Base-by-base conservation (phyloP, 495 filamentous ascomycete genomes). In the Tuber borchii region DNA sequence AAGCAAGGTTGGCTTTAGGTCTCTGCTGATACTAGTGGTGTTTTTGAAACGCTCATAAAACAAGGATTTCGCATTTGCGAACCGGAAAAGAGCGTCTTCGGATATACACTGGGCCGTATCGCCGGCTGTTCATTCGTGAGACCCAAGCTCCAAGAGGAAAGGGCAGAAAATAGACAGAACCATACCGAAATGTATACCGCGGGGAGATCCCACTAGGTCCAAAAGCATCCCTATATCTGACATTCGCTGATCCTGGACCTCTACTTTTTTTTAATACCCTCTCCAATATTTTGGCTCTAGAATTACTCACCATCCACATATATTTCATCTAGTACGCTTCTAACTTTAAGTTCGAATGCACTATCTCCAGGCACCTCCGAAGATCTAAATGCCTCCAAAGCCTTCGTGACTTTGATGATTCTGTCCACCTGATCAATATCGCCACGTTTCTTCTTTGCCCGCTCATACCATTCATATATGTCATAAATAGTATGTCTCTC, bases 231-330 rank as follows among this genome's bases (percentile, higher is more conserved):
- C 79, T 12, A 87, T 80, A 37, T 87, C 86, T 0, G 86, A 44
- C 14, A 79, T 75, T 22, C 84, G 83, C 48, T 85, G 83, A 74
- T 87, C 86, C 74, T 87, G 86, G 12, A 87, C 83, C 69, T 87
- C 85, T 84, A 75, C 37, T 20, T 74, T 75, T 43, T n/a, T 37
- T 16, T 71, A 71, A 42, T 22, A 19, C 70, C 20, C 2, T 4
- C 5, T 8, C 74, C 17, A 51, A 26, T 45, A n/a, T 22, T 9
- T 2, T 39, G 5, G 40, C 37, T 31, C 65, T 7, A 9, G 19
- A 40, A 22, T 22, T 56, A 34, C 73, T 39, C 77, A 85, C 84
- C 84, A 65, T 87, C 86, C 34, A 87, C 81, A 61, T 86, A 87
- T 26, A 87, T 73, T 56, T 87, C 86, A 19, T 87, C 84, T 73